phyloP scores from a whole-genome alignment of 2,329 filamentous ascomycete species.

The Raffaelea arxii region DNA sequence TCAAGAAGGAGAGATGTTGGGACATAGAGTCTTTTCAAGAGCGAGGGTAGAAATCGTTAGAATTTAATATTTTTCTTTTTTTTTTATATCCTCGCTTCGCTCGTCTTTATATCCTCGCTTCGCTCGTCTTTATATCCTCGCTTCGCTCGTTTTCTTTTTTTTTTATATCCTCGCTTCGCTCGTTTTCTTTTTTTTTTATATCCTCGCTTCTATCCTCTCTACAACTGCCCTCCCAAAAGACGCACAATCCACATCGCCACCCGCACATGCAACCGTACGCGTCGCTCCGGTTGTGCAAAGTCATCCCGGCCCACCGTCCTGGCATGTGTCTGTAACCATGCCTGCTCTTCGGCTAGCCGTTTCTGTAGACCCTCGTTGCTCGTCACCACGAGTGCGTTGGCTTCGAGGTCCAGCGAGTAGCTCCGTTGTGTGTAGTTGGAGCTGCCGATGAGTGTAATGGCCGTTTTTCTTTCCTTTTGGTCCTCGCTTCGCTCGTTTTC shows the following conservation, averaged over 20 bases:
- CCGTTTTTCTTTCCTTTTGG: too few species aligned
- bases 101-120: too few species aligned
- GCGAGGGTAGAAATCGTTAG: constrained; percentile 78
- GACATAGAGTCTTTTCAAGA: constrained; percentile 71
- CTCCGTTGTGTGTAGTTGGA: constrained; percentile 94
- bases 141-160: too few species aligned
- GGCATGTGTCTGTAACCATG: constrained; percentile 69
- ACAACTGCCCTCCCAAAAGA: neutral
- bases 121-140: too few species aligned
- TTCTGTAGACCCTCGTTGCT: constrained; percentile 60
- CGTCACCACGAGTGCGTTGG: constrained; percentile 79
- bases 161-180: too few species aligned
- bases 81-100: neutral
- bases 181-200: too few species aligned
- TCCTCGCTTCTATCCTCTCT: neutral
- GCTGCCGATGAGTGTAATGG: constrained; percentile 77
- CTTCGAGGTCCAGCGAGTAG: constrained; percentile 86
- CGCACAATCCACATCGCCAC: constrained; percentile 89
- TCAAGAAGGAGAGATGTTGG: constrained; percentile 45
- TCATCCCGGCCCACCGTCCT: constrained; percentile 62
- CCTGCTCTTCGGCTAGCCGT: constrained; percentile 68
- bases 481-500: too few species aligned
- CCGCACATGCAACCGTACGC: constrained; percentile 75
- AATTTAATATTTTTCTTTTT: constrained; percentile 38
- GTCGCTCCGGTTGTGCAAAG: constrained; percentile 69